A percentile compares a stretch with the other conserved stretches of the same genome.
phyloP scores from a whole-genome alignment of 176 grass and related monocot species.

The Eleusine indica region DNA sequence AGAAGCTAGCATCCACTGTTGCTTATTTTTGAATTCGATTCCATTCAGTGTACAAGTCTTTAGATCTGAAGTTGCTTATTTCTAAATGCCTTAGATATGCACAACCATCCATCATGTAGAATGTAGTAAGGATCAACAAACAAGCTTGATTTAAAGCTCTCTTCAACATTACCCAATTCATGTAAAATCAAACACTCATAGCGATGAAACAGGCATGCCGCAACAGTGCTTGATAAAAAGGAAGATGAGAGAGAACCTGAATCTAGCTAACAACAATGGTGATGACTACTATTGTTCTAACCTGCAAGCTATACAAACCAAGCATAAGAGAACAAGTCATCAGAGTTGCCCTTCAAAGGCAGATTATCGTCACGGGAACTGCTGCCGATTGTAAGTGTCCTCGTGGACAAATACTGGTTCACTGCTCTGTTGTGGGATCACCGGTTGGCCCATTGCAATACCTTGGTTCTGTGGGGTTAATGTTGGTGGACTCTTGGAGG shows the following conservation, averaged over 20 bases:
- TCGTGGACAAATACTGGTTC: slow-evolving; percentile 92
- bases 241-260: neutral
- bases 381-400: slow-evolving; percentile 90
- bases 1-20: slow-evolving; percentile 17
- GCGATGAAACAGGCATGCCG: slow-evolving; percentile 24
- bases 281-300: slow-evolving; percentile 38
- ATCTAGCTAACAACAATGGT: slow-evolving; percentile 41
- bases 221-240: neutral
- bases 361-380: slow-evolving; percentile 56
- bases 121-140: neutral
- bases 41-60: neutral
- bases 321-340: neutral
- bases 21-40: neutral
- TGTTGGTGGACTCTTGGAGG: slow-evolving; percentile 43
- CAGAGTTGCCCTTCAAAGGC: neutral
- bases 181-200: slow-evolving; percentile 36
- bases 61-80: no score
- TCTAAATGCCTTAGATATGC: no score
- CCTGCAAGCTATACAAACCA: slow-evolving; percentile 57
- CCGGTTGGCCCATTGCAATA: slow-evolving; percentile 80
- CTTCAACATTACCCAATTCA: slow-evolving; percentile 49
- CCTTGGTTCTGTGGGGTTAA: slow-evolving; percentile 62
- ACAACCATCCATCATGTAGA: neutral
- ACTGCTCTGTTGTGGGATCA: slow-evolving; percentile 69
- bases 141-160: neutral